Evolutionary conservation across 768 basidiomycete genomes (phyloP), one percentile per base, ranked within the genome.

Genomic region (Termitomyces sp.): DNA sequence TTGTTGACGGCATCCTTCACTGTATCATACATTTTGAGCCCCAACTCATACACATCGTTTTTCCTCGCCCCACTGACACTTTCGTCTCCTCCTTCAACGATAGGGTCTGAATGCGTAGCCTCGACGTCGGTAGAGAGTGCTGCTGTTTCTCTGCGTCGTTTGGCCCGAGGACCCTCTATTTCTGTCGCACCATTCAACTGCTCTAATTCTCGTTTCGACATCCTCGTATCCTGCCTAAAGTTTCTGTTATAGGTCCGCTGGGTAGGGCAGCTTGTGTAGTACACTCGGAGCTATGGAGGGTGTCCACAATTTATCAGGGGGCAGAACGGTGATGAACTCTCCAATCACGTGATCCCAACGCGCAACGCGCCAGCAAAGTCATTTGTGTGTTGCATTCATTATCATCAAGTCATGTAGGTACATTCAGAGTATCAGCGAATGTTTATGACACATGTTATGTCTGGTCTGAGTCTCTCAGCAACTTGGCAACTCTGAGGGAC

Each of bases 1-100:
- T 90, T 89, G 78, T 85, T 88, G 69, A 85, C 84, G 68, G 88
- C 90, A 71, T 90, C 87, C 80, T 83, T 89, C 70, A 92, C 79
- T 40, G 81, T 82, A 68, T 86, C 83, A 86, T 88, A 92, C 75
- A 91, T 71, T 72, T 78, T 80, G 73, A 86, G 69, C 46, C 86
- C 90, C 68, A 84, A 80, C 72, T 85, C 84, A 68, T 80, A 85
- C 68, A 87, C 79, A 58, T 73, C 74, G 47, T 71, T 74, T 65
- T 70, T 58, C 52, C 69, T 63, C 61, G 59, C 59, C 65, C 66
- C 49, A 58, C 61, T 62, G 48, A 63, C 65, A 38, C 49, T 63
- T 43, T 51, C 60, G 13, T 60, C 65, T 33, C n/a, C 58, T 22
- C 58, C 65, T 52, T 61, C 56, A 47, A 62, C 70, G 52, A 67